Conservation (phyloP, 2,329 filamentous ascomycete species). For the Drechslerella coelobrocha region DNA sequence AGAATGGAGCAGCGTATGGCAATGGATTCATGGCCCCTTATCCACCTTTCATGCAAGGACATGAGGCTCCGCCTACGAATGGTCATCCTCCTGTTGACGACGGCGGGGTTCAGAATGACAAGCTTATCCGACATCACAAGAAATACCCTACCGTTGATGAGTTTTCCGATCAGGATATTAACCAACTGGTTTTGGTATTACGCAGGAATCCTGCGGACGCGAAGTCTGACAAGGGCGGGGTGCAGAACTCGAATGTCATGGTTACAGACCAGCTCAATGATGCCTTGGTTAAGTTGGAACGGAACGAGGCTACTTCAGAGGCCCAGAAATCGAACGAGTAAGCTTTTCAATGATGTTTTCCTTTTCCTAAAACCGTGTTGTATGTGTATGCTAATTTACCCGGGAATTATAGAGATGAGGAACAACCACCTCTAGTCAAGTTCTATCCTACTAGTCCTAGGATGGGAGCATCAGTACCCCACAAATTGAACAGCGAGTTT, state of each 20-base stretch:
- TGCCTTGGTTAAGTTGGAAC: slow-evolving; percentile 41
- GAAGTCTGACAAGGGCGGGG: slow-evolving; percentile 15
- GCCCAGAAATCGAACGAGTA: slow-evolving; percentile 38
- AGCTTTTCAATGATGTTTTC: slow-evolving; percentile 2
- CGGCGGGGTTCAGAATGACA: slow-evolving; percentile 25
- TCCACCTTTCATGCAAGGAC: slow-evolving; percentile 31
- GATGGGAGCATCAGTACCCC: slow-evolving; percentile 31
- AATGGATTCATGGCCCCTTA: slow-evolving; percentile 46
- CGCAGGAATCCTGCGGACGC: slow-evolving; percentile 27
- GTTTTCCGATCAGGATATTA: slow-evolving; percentile 52
- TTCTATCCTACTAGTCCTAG: slow-evolving; percentile 51
- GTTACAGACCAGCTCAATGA: slow-evolving; percentile 49
- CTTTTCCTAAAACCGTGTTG: not conserved
- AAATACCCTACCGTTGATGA: slow-evolving; percentile 50
- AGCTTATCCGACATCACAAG: slow-evolving; percentile 34
- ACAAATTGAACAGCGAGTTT: slow-evolving; percentile 39
- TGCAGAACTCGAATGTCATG: slow-evolving; percentile 25
- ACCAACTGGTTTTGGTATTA: slow-evolving; percentile 39
- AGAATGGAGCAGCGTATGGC: slow-evolving; percentile 48
- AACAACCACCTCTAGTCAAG: slow-evolving; percentile 39
- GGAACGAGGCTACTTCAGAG: slow-evolving; percentile 17
- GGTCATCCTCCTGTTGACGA: slow-evolving; percentile 34
- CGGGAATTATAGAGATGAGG: slow-evolving; percentile 19
- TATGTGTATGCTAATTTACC: not conserved
- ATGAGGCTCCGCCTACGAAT: slow-evolving; percentile 35